Evolutionary conservation across 2,329 filamentous ascomycete species (phyloP).

Genomic region (Aspergillus sp.): DNA sequence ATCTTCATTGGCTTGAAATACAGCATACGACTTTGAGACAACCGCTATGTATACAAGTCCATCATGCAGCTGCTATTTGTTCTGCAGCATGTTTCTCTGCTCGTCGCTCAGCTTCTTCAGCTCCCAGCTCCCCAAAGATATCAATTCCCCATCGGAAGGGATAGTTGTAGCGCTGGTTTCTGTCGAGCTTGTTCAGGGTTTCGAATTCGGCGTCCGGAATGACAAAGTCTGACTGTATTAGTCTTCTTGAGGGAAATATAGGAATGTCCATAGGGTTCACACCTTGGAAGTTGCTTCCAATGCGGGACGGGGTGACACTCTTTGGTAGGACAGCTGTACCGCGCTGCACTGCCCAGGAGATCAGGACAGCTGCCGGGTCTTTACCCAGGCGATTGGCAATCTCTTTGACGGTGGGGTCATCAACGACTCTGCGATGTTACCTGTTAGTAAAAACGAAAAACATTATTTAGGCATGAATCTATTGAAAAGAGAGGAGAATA

Average conservation of each 20-base stretch:
- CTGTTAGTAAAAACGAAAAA: conserved; percentile 9
- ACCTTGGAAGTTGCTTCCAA: conserved; percentile 51
- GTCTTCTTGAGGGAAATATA: background rate
- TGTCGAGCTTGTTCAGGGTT: conserved; percentile 35
- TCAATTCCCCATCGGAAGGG: conserved; percentile 40
- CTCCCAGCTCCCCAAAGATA: conserved; percentile 38
- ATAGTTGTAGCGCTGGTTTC: conserved; percentile 39
- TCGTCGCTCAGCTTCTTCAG: conserved; percentile 30
- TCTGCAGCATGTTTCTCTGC: conserved; percentile 30
- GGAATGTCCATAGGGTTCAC: background rate
- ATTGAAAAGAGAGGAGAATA: conserved; percentile 9
- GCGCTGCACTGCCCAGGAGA: conserved; percentile 56
- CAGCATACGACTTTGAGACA: background rate
- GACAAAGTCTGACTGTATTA: conserved; percentile 26
- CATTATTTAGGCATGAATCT: background rate
- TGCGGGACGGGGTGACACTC: conserved; percentile 53
- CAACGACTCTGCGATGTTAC: conserved; percentile 50
- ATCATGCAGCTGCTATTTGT: conserved; percentile 15
- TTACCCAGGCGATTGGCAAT: conserved; percentile 62
- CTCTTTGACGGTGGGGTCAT: conserved; percentile 60
- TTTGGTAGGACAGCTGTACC: conserved; percentile 57
- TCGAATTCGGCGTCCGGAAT: conserved; percentile 37
- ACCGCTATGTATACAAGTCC: background rate
- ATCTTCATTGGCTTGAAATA: background rate
- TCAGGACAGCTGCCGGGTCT: conserved; percentile 56